Percentiles rank a stretch among this genome's conserved stretches.
These are phyloP conservation scores for Phytophthora citrophthora DNA, from an alignment of 352 stramenopile species.

Conservation along the genomic window DNA sequence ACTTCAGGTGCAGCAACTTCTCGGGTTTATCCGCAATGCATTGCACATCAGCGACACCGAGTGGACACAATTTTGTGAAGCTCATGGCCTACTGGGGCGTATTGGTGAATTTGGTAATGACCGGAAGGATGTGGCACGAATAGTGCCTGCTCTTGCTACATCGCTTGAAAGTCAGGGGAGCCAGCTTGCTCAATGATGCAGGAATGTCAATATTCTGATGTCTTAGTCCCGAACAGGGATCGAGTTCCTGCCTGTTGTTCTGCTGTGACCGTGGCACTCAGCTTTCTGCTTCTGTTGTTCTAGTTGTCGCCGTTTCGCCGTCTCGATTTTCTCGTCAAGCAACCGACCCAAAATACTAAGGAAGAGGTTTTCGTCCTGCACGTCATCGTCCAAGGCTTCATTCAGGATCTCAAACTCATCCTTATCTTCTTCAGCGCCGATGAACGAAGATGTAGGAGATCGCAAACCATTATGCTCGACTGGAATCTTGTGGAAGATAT, in stretches of 20 bases:
- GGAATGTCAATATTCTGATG: slow-evolving; percentile 17
- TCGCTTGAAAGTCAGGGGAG: slow-evolving; percentile 25
- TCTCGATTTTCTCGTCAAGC: slow-evolving; percentile 71
- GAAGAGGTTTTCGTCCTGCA: slow-evolving; percentile 81
- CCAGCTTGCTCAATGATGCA: slow-evolving; percentile 6
- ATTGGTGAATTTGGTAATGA: slow-evolving; percentile 24
- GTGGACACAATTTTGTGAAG: slow-evolving; percentile 57
- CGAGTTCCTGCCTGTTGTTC: slow-evolving; percentile 5
- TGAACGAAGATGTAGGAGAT: slow-evolving; percentile 42
- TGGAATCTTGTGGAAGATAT: slow-evolving; percentile 28
- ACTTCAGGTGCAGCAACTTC: slow-evolving; percentile 52
- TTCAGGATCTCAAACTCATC: slow-evolving; percentile 84
- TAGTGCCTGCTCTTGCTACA: slow-evolving; percentile 1
- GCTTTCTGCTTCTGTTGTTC: slow-evolving; percentile 28
- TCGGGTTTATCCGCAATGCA: slow-evolving; percentile 51
- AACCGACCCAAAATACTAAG: slow-evolving; percentile 64
- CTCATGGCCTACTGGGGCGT: slow-evolving; percentile 39
- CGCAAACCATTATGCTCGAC: slow-evolving; percentile 21
- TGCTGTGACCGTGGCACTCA: slow-evolving; percentile 10
- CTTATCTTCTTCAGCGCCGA: slow-evolving; percentile 59
- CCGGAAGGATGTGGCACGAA: slow-evolving; percentile 14
- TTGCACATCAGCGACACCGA: slow-evolving; percentile 40
- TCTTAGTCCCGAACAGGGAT: slow-evolving; percentile 24
- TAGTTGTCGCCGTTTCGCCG: slow-evolving; percentile 31
- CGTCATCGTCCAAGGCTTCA: slow-evolving; percentile 59